phyloP scores from a whole-genome alignment of 306 rosid species.

The Quercus aquifolioides region DNA sequence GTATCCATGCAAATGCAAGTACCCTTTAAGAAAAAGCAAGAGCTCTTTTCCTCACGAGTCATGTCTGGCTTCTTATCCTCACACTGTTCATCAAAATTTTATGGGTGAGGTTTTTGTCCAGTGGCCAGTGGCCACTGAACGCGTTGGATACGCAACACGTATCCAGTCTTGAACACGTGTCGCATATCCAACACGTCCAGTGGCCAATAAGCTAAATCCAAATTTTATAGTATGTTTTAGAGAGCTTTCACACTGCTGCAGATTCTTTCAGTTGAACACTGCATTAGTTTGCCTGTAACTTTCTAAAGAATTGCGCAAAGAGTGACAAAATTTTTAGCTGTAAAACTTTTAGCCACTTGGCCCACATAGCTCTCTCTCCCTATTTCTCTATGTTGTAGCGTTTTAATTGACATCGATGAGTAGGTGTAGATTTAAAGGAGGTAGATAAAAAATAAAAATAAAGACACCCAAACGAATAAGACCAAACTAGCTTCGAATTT shows the following conservation, averaged over 20 bases:
- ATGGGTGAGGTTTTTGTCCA: no score
- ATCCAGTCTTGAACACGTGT: no score
- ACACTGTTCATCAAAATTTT: constrained; percentile 1
- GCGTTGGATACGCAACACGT: no score
- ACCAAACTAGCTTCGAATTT: no score
- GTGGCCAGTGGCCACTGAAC: no score
- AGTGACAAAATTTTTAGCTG: not conserved
- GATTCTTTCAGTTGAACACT: not conserved
- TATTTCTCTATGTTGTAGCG: no score
- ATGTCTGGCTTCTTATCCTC: constrained; percentile 29
- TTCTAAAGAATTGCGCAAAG: not conserved
- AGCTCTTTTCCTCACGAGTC: not conserved
- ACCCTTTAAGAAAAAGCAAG: constrained; percentile 8
- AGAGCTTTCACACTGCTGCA: not conserved
- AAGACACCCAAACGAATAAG: no score
- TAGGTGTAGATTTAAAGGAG: not conserved
- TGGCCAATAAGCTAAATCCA: no score
- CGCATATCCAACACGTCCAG: no score
- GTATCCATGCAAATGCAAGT: constrained; percentile 21
- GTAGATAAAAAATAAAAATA: not conserved
- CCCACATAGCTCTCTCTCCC: no score
- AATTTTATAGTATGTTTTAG: not conserved
- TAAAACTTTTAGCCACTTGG: not conserved
- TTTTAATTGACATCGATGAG: no score
- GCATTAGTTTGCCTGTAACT: not conserved